A percentile compares a stretch with the other conserved stretches of the same genome.
Evolutionary conservation across 345 rosid species (phyloP).

Genomic region (Capsella bursapastoris): DNA sequence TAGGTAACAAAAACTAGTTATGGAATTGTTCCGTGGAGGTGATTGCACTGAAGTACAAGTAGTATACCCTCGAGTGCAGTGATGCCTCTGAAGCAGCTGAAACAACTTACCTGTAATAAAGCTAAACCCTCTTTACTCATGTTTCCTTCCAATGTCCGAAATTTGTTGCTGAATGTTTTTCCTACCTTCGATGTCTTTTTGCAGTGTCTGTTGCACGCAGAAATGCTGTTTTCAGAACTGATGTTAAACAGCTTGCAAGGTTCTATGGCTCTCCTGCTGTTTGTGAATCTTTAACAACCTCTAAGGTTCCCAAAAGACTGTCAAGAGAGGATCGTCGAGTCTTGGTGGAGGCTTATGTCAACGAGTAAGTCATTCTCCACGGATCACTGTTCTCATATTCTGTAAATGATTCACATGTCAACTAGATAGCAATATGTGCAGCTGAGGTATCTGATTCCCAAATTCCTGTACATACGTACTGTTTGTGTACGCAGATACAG

Average conservation of each 20-base stretch:
- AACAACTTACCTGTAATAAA: conserved; percentile 29
- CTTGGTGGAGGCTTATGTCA: conserved; percentile 34
- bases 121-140: conserved; percentile 5
- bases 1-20: conserved; percentile 18
- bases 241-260: conserved; percentile 9
- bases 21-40: conserved; percentile 7
- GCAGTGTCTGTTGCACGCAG: conserved; percentile 35
- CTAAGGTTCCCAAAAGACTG: conserved; percentile 9
- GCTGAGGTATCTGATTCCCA: neutral
- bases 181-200: conserved; percentile 3
- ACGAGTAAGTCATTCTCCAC: conserved; percentile 21
- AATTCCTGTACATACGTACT: neutral
- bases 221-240: neutral
- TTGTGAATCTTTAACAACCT: conserved; percentile 19
- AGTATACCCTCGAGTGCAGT: conserved; percentile 13
- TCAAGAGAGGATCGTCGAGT: conserved; percentile 38
- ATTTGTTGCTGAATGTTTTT: neutral
- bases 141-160: neutral
- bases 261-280: conserved; percentile 43
- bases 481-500: conserved; percentile 36
- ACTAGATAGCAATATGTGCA: neutral
- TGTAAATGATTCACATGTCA: neutral
- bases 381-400: neutral
- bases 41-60: conserved; percentile 18
- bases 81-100: conserved; percentile 36